phyloP scores from a whole-genome alignment of 164 flowering plant genomes.

The Annona cherimola region DNA sequence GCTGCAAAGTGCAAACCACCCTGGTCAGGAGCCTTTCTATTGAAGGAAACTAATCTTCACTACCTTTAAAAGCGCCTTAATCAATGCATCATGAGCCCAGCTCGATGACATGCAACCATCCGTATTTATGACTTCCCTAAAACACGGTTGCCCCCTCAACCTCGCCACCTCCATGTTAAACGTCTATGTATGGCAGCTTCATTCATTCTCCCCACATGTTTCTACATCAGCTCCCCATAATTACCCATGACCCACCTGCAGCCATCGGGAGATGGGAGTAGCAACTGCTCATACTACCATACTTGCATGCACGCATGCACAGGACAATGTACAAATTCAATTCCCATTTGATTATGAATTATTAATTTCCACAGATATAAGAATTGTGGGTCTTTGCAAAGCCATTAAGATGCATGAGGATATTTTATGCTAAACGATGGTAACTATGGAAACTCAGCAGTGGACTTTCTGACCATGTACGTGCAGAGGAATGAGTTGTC shows the following conservation, averaged over 20 bases:
- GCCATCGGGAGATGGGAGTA: background rate
- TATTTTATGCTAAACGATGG: background rate
- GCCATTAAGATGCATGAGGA: background rate
- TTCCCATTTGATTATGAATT: background rate
- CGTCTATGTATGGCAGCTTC: conserved; percentile 8
- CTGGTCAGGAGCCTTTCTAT: conserved; percentile 9
- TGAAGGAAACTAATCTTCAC: background rate
- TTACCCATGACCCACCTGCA: background rate
- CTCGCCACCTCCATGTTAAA: conserved; percentile 1
- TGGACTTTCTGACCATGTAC: background rate
- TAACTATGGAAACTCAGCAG: background rate
- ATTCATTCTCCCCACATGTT: conserved; percentile 4
- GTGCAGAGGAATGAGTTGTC: background rate
- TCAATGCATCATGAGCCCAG: background rate
- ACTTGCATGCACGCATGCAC: background rate
- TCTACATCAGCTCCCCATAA: background rate
- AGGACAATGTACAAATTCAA: background rate
- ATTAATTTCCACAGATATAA: background rate
- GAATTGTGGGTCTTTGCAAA: background rate
- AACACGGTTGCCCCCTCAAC: background rate
- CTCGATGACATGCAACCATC: background rate
- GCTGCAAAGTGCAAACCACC: background rate
- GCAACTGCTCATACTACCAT: background rate
- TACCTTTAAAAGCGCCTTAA: background rate
- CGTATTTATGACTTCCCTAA: background rate